Conservation (phyloP, 148 eudicot genomes). For the Selenicereus undatus region DNA sequence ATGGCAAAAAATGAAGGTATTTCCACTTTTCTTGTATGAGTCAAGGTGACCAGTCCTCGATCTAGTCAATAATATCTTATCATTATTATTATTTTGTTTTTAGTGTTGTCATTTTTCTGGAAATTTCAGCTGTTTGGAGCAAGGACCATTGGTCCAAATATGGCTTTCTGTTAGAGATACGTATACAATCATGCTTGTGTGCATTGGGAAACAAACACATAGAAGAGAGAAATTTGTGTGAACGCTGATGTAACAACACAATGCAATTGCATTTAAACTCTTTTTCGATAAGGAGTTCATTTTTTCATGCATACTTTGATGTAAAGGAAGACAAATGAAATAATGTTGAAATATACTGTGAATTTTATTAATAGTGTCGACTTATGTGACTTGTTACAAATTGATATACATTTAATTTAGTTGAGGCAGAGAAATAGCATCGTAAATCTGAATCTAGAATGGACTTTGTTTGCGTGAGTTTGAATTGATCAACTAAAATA, state of each 20-base stretch:
- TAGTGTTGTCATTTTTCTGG: not conserved
- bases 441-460: too few relatives aligned
- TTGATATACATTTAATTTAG: too few relatives aligned
- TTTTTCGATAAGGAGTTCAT: not conserved
- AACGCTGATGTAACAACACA: not conserved
- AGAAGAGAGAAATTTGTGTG: not conserved
- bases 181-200: constrained; percentile 11
- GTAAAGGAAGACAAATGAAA: too few relatives aligned
- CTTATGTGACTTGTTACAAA: too few relatives aligned
- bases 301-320: not conserved
- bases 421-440: too few relatives aligned
- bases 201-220: constrained; percentile 24
- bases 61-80: constrained; percentile 15
- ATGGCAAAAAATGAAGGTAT: constrained; percentile 23
- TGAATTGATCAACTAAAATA: too few relatives aligned
- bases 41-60: not conserved
- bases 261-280: not conserved
- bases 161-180: constrained; percentile 22
- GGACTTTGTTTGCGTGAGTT: too few relatives aligned
- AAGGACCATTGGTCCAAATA: constrained; percentile 31
- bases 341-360: too few relatives aligned
- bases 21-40: constrained; percentile 14
- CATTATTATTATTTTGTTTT: not conserved
- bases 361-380: too few relatives aligned
- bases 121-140: not conserved